These are phyloP conservation scores for Ceratocystis alfenasii DNA, from an alignment of 2,329 filamentous ascomycete genomes.

Conservation along the genomic window DNA sequence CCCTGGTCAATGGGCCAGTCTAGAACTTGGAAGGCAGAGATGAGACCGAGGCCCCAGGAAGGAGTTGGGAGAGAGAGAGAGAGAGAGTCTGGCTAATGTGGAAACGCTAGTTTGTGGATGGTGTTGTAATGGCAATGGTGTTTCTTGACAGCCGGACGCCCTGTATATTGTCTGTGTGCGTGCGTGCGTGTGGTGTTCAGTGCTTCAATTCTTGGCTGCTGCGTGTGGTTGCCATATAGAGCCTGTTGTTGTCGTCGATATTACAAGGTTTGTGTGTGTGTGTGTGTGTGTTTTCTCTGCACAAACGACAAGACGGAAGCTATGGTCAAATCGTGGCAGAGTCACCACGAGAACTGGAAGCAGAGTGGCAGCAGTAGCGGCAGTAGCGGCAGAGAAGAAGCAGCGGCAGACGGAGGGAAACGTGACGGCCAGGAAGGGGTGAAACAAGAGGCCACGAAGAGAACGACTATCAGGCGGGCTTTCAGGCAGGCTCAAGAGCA, in stretches of 20 bases:
- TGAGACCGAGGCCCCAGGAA: background rate
- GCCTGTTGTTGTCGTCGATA: background rate
- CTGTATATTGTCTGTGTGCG: background rate
- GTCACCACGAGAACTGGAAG: background rate
- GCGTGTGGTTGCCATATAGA: background rate
- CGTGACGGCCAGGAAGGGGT: background rate
- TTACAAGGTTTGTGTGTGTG: background rate
- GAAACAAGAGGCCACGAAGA: background rate
- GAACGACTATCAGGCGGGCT: background rate
- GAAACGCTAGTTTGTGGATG: background rate
- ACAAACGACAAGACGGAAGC: background rate
- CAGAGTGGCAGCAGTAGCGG: background rate
- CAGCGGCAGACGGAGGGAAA: background rate
- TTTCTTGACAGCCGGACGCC: background rate
- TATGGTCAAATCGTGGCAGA: background rate
- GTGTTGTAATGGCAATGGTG: background rate
- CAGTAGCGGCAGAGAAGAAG: background rate
- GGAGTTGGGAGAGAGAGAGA: background rate
- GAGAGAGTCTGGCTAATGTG: background rate
- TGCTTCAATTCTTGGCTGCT: background rate
- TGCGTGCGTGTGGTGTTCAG: background rate
- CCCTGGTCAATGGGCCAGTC: conserved; percentile 14
- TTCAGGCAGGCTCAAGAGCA: background rate
- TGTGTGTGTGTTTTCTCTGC: background rate
- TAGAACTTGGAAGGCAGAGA: conserved; percentile 4